Conservation (phyloP, 208 protist species). For the Leishmania aethiopica region DNA sequence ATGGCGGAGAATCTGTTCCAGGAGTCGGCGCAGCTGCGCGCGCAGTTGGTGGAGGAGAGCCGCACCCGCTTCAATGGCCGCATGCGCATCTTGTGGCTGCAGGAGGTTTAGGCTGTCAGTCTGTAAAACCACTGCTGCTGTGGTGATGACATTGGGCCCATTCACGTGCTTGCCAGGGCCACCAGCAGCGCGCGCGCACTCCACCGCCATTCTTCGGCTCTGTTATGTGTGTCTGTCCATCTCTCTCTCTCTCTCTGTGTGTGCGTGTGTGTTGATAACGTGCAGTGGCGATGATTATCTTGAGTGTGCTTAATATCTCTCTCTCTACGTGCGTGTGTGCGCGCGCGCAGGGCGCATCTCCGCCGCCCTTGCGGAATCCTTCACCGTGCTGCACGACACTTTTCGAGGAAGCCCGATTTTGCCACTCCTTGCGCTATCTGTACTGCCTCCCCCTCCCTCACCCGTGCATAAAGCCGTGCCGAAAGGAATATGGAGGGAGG, state of each 20-base stretch:
- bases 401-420: not conserved
- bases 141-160: not conserved
- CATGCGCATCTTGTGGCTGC: slow-evolving; percentile 86
- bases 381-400: not conserved
- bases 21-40: slow-evolving; percentile 57
- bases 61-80: slow-evolving; percentile 73
- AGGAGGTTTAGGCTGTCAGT: slow-evolving; percentile 52
- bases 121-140: not conserved
- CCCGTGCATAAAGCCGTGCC: not conserved
- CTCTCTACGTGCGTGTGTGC: not conserved
- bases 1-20: slow-evolving; percentile 58
- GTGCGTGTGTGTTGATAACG: not conserved
- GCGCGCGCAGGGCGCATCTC: not conserved
- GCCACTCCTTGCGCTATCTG: not conserved
- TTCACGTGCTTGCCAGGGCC: not conserved
- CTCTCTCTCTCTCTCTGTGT: not conserved
- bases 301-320: not conserved
- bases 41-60: slow-evolving; percentile 75
- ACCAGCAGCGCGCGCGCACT: not conserved
- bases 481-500: not conserved
- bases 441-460: not conserved
- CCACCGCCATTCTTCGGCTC: not conserved
- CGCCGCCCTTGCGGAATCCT: not conserved
- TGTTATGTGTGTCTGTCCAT: not conserved
- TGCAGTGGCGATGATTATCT: not conserved